A percentile compares a stretch with the other conserved stretches of the same genome.
phyloP scores from a whole-genome alignment of 768 basidiomycete species.

The Fomitopsis serialis region DNA sequence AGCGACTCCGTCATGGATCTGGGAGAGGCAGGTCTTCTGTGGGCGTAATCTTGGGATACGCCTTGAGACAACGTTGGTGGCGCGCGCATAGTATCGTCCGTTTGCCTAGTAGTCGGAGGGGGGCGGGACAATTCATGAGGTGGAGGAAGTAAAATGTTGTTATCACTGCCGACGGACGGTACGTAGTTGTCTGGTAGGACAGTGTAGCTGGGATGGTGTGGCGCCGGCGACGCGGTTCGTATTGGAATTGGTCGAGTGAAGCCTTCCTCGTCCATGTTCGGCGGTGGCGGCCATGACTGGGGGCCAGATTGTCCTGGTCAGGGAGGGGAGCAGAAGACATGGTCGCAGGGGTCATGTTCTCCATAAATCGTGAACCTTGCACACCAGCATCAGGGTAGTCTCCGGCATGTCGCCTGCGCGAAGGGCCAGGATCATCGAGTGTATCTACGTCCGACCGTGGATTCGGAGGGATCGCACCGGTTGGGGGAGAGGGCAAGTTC shows the following conservation, averaged over 20 bases:
- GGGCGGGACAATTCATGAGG: conserved; percentile 11
- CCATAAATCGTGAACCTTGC: conserved; percentile 21
- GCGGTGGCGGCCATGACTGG: conserved; percentile 7
- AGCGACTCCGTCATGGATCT: conserved; percentile 19
- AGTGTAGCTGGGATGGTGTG: conserved; percentile 10
- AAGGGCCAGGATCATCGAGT: neutral
- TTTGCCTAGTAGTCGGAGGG: neutral
- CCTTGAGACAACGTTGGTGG: too few relatives aligned
- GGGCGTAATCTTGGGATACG: neutral
- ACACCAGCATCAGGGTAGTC: conserved; percentile 2
- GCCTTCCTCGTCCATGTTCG: neutral
- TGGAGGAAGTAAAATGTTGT: conserved; percentile 13
- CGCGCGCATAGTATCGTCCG: too few relatives aligned
- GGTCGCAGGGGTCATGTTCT: conserved; percentile 20
- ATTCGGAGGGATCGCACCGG: neutral
- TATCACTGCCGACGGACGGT: conserved; percentile 14
- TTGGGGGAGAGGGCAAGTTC: conserved; percentile 10
- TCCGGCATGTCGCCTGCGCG: neutral
- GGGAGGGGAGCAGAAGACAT: conserved; percentile 7
- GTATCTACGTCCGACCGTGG: neutral
- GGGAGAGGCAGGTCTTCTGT: conserved; percentile 8
- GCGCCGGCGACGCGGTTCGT: conserved; percentile 13
- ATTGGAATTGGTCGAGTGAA: conserved; percentile 7
- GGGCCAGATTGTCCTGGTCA: neutral
- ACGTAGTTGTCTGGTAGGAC: conserved; percentile 22